Evolutionary conservation across 1,284 basidiomycete species (phyloP).

Genomic region (Trametes versicolor): DNA sequence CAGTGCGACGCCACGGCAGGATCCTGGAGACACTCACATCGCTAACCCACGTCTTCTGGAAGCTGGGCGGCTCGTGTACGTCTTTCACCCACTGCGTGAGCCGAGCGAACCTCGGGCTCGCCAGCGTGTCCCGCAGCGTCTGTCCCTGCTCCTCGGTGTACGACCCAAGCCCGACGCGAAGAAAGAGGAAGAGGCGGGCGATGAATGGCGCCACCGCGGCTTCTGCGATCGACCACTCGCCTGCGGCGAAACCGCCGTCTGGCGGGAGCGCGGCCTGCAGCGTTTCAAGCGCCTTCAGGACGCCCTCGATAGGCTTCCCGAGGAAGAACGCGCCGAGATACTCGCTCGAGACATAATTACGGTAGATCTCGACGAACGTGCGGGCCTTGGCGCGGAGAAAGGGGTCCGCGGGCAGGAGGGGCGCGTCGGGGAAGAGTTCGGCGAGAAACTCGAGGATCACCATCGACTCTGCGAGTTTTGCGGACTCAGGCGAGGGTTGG

Average conservation of each 20-base stretch:
- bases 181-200: slow-evolving; percentile 39
- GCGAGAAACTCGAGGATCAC: slow-evolving; percentile 69
- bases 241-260: slow-evolving; percentile 41
- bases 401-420: slow-evolving; percentile 60
- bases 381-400: slow-evolving; percentile 62
- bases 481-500: slow-evolving; percentile 61
- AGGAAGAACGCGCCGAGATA: slow-evolving; percentile 51
- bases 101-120: slow-evolving; percentile 39
- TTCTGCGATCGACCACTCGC: slow-evolving; percentile 60
- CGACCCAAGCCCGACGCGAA: slow-evolving; percentile 43
- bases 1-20: neutral
- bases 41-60: slow-evolving; percentile 44
- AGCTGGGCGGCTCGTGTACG: slow-evolving; percentile 43
- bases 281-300: slow-evolving; percentile 46
- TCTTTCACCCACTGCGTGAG: slow-evolving; percentile 42
- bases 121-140: slow-evolving; percentile 39
- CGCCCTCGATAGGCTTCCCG: slow-evolving; percentile 50
- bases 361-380: slow-evolving; percentile 64
- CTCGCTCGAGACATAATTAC: slow-evolving; percentile 57
- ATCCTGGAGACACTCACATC: slow-evolving; percentile 37
- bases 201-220: slow-evolving; percentile 56
- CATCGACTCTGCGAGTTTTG: slow-evolving; percentile 67
- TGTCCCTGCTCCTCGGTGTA: slow-evolving; percentile 41
- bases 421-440: slow-evolving; percentile 56
- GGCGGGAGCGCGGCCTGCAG: slow-evolving; percentile 46